Percentiles rank a stretch among this genome's conserved stretches.
Conservation (phyloP, 2,329 filamentous ascomycete genomes). For the Colletotrichum sp. region DNA sequence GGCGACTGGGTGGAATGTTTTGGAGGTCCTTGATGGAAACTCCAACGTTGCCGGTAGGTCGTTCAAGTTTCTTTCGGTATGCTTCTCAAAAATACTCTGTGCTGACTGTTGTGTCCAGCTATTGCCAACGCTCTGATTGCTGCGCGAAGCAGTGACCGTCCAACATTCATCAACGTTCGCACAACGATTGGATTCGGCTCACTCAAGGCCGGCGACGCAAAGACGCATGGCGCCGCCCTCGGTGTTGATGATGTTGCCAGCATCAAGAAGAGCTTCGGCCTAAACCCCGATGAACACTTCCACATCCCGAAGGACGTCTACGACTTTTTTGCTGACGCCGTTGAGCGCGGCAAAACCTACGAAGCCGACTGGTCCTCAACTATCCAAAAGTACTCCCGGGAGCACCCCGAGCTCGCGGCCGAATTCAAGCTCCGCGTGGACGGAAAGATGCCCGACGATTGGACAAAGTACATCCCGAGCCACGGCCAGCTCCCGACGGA, state of each 20-base stretch:
- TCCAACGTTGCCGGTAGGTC: constrained; percentile 44
- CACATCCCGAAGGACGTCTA: constrained; percentile 51
- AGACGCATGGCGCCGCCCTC: constrained; percentile 63
- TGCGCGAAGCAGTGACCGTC: constrained; percentile 50
- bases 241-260: constrained; percentile 55
- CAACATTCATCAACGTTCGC: constrained; percentile 63
- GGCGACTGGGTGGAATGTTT: constrained; percentile 60
- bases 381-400: constrained; percentile 44
- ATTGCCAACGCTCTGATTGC: constrained; percentile 51
- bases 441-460: constrained; percentile 53
- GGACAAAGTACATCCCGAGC: constrained; percentile 52
- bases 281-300: constrained; percentile 39
- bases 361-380: constrained; percentile 52
- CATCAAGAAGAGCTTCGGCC: constrained; percentile 36
- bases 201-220: constrained; percentile 52
- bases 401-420: constrained; percentile 51
- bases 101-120: background rate
- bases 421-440: constrained; percentile 53
- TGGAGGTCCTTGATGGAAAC: constrained; percentile 58
- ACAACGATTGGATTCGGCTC: constrained; percentile 61
- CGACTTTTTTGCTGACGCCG: constrained; percentile 53
- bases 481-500: constrained; percentile 47
- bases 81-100: background rate
- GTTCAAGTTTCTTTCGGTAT: no score
- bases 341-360: constrained; percentile 45